Conservation (phyloP, 2,329 filamentous ascomycete species). For the Bipolaris sorokiniana region DNA sequence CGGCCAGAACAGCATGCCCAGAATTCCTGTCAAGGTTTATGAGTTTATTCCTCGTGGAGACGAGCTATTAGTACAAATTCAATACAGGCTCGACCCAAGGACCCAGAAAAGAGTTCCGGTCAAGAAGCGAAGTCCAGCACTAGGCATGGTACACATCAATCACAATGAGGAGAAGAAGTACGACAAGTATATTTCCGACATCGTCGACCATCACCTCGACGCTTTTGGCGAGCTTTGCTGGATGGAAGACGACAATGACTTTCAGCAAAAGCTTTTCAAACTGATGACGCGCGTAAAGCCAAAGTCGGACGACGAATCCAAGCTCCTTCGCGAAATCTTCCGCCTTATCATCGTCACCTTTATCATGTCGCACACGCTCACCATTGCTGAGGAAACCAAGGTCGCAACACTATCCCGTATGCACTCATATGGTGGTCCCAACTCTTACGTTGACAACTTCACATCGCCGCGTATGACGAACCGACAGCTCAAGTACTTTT, state of each 20-base stretch:
- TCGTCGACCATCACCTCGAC: constrained; percentile 50
- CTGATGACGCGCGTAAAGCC: constrained; percentile 50
- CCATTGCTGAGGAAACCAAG: constrained; percentile 51
- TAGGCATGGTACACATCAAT: constrained; percentile 55
- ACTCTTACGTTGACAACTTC: constrained; percentile 38
- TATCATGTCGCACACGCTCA: constrained; percentile 58
- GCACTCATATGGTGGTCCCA: constrained; percentile 43
- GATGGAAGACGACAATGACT: constrained; percentile 54
- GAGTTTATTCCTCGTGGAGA: constrained; percentile 54
- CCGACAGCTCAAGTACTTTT: constrained; percentile 59
- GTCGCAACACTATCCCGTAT: constrained; percentile 47
- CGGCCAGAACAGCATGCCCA: constrained; percentile 50
- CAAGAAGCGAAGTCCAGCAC: constrained; percentile 53
- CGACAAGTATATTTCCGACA: constrained; percentile 53
- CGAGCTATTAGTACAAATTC: constrained; percentile 51
- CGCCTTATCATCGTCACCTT: constrained; percentile 56
- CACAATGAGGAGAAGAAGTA: constrained; percentile 53
- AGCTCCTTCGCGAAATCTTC: constrained; percentile 52
- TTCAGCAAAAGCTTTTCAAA: constrained; percentile 52
- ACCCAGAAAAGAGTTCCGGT: constrained; percentile 42
- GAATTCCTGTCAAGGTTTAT: constrained; percentile 54
- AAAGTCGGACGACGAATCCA: constrained; percentile 50
- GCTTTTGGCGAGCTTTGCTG: constrained; percentile 53
- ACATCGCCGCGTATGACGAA: constrained; percentile 56
- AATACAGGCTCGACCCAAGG: constrained; percentile 50